Evolutionary conservation across 176 grass and related monocot species (phyloP), one percentile per base, ranked within the genome.

Genomic region (Ensete glaucum): DNA sequence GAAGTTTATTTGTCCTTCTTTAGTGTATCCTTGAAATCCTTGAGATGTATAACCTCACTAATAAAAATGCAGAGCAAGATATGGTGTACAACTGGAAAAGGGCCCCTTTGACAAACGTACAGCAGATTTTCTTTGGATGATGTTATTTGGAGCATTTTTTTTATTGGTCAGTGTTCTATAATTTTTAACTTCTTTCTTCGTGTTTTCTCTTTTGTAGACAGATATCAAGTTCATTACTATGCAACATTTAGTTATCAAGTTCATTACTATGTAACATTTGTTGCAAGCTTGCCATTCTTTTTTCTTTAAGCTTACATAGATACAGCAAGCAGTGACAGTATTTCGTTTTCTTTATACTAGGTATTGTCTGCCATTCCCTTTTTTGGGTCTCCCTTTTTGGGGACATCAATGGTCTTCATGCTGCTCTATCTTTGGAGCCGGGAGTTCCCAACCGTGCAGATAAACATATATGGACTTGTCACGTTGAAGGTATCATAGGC

Each of bases 401-500:
- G 85, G 65, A 1, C 83, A 82, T 86, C 96, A 54, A 83, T 97
- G 90, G 93, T 97, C 63, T 87, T 73, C 65, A 87, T 93, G 90
- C 85, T 95, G 84, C 82, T 91, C 24, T 99, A 95, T 95, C 77
- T 99, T 55, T 99, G 96, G 96, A 99, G 96, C 79, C 81, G 96
- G 79, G 96, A 99, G 73, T 86, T 87, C 76, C 96, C 91, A 2
- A 91, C 87, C 81, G 85, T 91, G 17, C 91, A 99, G 75, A 95
- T 99, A 78, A 99, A 71, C 67, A 91, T 99, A 67, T 91, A 93
- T 62, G 94, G 94, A 26, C 81, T 99, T 16, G 76, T 95, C 78
- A 84, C 70, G 50, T 53, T 99, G 77, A 91, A 88, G 91, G 96
- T 99, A 95, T 72, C 76, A 14, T 23, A 64, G 13, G 27, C 17